Base-by-base conservation (phyloP, 768 basidiomycete genomes). In the Amanita fuliginea region DNA sequence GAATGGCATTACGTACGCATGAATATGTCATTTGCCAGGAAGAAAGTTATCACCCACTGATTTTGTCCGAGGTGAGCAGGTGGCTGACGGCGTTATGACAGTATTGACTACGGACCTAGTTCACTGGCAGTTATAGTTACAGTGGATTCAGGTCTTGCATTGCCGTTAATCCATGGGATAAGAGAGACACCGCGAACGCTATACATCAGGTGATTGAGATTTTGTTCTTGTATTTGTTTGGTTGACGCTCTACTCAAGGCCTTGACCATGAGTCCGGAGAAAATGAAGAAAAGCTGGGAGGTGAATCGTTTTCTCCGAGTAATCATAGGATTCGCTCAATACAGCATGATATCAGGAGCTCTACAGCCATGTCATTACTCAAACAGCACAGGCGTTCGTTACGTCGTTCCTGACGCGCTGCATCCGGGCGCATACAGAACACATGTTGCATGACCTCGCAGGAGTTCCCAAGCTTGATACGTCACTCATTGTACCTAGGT, bases 1-100 rank as follows among this genome's bases (percentile, higher is more conserved):
- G 90, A 0, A 92, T 93, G 90, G 88, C 88, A 8, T 64, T 91
- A 45, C 71, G 83, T 41, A 81, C 83, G 1, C 86, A 89, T 59
- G 86, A 90, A 61, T 90, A 78, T 59, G 86, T 93, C 9, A 86
- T 88, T 62, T 91, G 87, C 57, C 90, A 91, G 61, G 83, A 86
- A 57, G 79, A 67, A 13, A 64, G 73, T 46, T 72, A 76, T 53
- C 67, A 87, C 46, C 83, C 86, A 0, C 73, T 92, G 26, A 81
- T 92, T 53, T 61, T 91, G 52, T 88, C 85, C 59, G 88, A 90
- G 71, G 83, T 83, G 41, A 6, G 74, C 63, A 18, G 36, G 32
- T 28, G 6, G 42, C 16, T 14, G 10, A 22, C 18, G 4, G 13
- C 14, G 7, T 4, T 21, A 24, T 18, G 16, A 30, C 10, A 11